These are phyloP conservation scores for Penicillium lagena DNA, from an alignment of 495 filamentous ascomycete species.

Conservation along the genomic window DNA sequence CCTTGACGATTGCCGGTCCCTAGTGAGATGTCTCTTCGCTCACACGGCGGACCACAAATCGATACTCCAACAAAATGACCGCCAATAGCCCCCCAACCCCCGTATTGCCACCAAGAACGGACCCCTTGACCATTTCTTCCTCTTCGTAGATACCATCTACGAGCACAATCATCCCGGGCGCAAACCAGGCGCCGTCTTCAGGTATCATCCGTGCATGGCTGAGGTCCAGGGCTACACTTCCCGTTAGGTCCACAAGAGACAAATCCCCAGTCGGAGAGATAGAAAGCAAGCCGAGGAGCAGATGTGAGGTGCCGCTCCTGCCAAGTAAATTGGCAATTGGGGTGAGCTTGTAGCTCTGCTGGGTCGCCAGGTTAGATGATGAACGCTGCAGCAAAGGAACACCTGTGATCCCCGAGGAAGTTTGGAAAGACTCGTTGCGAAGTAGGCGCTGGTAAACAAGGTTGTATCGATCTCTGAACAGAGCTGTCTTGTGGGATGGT, in stretches of 20 bases:
- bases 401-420: constrained; percentile 50
- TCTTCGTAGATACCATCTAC: constrained; percentile 94
- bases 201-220: constrained; percentile 75
- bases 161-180: constrained; percentile 89
- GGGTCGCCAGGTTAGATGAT: constrained; percentile 42
- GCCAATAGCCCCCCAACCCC: constrained; percentile 82
- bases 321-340: constrained; percentile 91
- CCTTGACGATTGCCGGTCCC: constrained; percentile 56
- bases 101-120: constrained; percentile 62
- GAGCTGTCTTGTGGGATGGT: constrained; percentile 70
- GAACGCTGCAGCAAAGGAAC: constrained; percentile 44
- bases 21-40: constrained; percentile 71
- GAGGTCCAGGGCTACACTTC: constrained; percentile 78
- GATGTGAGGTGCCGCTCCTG: constrained; percentile 74
- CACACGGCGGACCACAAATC: constrained; percentile 83
- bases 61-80: constrained; percentile 85
- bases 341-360: constrained; percentile 79
- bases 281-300: constrained; percentile 78
- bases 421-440: constrained; percentile 89
- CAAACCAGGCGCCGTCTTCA: constrained; percentile 82
- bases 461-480: constrained; percentile 86
- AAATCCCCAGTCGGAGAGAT: constrained; percentile 77
- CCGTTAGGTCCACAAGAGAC: constrained; percentile 77
- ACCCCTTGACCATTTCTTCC: constrained; percentile 62
- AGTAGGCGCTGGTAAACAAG: constrained; percentile 85